These are phyloP conservation scores for Spathaspora girioi DNA, from an alignment of 805 yeast genomes.

Conservation along the genomic window DNA sequence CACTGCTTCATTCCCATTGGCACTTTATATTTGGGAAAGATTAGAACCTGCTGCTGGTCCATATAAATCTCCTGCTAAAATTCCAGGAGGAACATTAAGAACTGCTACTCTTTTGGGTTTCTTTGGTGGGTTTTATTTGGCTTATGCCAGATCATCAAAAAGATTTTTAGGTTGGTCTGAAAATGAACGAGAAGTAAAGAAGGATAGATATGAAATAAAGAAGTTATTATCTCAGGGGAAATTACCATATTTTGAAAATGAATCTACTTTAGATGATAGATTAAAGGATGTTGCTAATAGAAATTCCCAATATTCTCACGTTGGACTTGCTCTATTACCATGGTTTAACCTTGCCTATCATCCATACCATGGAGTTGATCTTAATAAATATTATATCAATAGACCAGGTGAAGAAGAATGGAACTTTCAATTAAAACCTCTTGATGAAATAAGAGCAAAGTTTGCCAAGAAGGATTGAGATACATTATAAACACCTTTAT, in stretches of 20 bases:
- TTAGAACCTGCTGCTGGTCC: slow-evolving; percentile 41
- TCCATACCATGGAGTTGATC: slow-evolving; percentile 77
- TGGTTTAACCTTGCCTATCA: slow-evolving; percentile 82
- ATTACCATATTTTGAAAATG: slow-evolving; percentile 65
- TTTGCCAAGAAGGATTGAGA: slow-evolving; percentile 13
- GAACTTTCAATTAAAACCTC: slow-evolving; percentile 51
- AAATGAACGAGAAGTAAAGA: slow-evolving; percentile 63
- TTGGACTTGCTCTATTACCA: slow-evolving; percentile 60
- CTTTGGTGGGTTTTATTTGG: slow-evolving; percentile 69
- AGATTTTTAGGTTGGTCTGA: slow-evolving; percentile 80
- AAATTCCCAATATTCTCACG: slow-evolving; percentile 70
- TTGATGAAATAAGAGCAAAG: slow-evolving; percentile 43
- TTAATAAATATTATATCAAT: slow-evolving; percentile 54
- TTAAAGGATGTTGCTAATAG: slow-evolving; percentile 72
- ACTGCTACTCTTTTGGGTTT: slow-evolving; percentile 60
- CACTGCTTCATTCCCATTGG: slow-evolving; percentile 41
- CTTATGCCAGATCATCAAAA: slow-evolving; percentile 62
- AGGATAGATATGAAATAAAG: slow-evolving; percentile 74
- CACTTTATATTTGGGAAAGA: slow-evolving; percentile 40
- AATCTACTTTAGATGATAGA: slow-evolving; percentile 54
- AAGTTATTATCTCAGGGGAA: slow-evolving; percentile 58
- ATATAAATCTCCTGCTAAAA: slow-evolving; percentile 43
- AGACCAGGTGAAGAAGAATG: slow-evolving; percentile 58
- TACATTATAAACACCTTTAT: neutral
- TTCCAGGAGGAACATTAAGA: slow-evolving; percentile 56